phyloP scores from a whole-genome alignment of 441 rosid genomes.

The Populus trichocarpa region DNA sequence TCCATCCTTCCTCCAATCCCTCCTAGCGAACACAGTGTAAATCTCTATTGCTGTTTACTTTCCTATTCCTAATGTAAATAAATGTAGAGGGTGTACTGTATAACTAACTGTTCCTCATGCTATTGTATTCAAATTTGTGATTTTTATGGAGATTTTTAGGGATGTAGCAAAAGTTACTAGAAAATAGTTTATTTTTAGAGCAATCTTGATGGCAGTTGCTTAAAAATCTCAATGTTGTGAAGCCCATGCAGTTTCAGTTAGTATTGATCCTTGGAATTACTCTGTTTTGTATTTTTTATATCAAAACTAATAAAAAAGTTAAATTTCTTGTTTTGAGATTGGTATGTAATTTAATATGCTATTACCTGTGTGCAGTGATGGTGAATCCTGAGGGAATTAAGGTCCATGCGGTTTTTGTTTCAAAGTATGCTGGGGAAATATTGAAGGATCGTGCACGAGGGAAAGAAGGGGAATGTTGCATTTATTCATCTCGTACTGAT shows the following conservation, averaged over 20 bases:
- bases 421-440: conserved; percentile 49
- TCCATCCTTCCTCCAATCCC: neutral
- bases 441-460: conserved; percentile 47
- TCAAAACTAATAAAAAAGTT: no score
- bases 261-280: neutral
- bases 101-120: neutral
- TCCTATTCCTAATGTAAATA: neutral
- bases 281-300: neutral
- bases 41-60: neutral
- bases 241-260: neutral
- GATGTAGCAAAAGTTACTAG: neutral
- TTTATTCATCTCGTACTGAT: conserved; percentile 33
- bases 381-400: conserved; percentile 42
- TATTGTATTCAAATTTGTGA: neutral
- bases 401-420: conserved; percentile 57
- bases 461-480: conserved; percentile 55
- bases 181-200: neutral
- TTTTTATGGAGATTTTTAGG: neutral
- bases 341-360: neutral
- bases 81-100: neutral
- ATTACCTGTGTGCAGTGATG: conserved; percentile 51
- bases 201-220: neutral
- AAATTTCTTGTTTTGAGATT: neutral
- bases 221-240: neutral
- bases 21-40: neutral